phyloP scores from a whole-genome alignment of 192 early-diverging fungal genomes.

The Cladochytrium replicatum region DNA sequence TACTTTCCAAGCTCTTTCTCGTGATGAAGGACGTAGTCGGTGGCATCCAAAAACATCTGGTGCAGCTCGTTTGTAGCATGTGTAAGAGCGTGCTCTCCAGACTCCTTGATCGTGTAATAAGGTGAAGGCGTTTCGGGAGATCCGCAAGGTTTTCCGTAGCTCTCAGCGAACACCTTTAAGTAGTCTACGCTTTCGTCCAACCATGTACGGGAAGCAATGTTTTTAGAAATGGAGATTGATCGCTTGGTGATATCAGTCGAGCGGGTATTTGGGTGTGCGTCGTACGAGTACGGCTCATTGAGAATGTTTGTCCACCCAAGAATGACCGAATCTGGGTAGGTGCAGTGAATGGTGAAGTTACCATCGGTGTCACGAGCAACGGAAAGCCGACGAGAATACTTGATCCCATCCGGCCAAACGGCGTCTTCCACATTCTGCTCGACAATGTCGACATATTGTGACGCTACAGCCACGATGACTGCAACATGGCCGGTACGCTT shows the following conservation, averaged over 20 bases:
- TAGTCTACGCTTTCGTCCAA: background rate
- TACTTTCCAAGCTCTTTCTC: background rate
- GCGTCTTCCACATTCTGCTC: background rate
- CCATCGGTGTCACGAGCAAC: background rate
- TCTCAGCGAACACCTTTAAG: background rate
- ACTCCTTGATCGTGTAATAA: background rate
- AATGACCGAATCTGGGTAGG: background rate
- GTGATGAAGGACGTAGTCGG: conserved; percentile 1
- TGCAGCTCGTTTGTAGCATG: background rate
- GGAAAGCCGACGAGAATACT: background rate
- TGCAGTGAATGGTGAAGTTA: background rate
- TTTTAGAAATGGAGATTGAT: background rate
- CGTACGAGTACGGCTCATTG: background rate
- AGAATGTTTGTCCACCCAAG: background rate
- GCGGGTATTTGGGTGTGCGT: background rate
- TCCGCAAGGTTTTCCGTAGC: background rate
- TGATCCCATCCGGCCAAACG: background rate
- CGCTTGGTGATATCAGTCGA: background rate
- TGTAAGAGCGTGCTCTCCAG: background rate
- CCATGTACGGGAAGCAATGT: background rate
- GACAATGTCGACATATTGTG: background rate
- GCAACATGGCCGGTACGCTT: background rate
- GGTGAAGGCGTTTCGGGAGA: background rate
- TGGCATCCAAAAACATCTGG: background rate
- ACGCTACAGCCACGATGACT: background rate